A percentile compares a stretch with the other conserved stretches of the same genome.
These are phyloP conservation scores for Taiwanofungus camphoratus DNA, from an alignment of 1,284 basidiomycete genomes.

Conservation along the genomic window DNA sequence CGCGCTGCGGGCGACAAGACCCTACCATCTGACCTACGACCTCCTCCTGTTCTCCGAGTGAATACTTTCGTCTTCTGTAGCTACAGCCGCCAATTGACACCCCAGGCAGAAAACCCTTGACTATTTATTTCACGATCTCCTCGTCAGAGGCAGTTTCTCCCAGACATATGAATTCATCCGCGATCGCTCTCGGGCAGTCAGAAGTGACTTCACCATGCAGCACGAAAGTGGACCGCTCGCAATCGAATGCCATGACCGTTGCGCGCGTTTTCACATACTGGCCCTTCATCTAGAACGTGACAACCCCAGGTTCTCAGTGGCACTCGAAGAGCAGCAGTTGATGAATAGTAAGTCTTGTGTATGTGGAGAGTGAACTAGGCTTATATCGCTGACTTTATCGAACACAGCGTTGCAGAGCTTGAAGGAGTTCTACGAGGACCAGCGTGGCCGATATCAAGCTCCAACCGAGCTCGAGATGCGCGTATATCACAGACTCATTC, in stretches of 20 bases:
- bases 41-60: constrained; percentile 79
- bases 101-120: constrained; percentile 71
- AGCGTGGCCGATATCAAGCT: constrained; percentile 59
- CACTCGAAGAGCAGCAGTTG: constrained; percentile 83
- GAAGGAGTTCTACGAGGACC: constrained; percentile 91
- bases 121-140: constrained; percentile 85
- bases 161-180: constrained; percentile 83
- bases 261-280: constrained; percentile 91
- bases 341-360: constrained; percentile 68
- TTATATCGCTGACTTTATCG: not conserved
- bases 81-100: constrained; percentile 11
- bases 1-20: constrained; percentile 92
- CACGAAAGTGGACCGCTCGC: constrained; percentile 73
- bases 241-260: constrained; percentile 90
- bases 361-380: not conserved
- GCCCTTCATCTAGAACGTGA: constrained; percentile 74
- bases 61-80: constrained; percentile 13
- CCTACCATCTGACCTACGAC: constrained; percentile 88
- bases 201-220: constrained; percentile 95
- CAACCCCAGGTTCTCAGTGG: constrained; percentile 56
- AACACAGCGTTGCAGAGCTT: constrained; percentile 87
- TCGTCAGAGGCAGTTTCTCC: constrained; percentile 64
- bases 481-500: constrained; percentile 89
- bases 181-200: constrained; percentile 86
- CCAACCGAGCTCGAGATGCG: constrained; percentile 93